Conservation (phyloP, 441 rosid genomes). For the Erysimum pusillum region DNA sequence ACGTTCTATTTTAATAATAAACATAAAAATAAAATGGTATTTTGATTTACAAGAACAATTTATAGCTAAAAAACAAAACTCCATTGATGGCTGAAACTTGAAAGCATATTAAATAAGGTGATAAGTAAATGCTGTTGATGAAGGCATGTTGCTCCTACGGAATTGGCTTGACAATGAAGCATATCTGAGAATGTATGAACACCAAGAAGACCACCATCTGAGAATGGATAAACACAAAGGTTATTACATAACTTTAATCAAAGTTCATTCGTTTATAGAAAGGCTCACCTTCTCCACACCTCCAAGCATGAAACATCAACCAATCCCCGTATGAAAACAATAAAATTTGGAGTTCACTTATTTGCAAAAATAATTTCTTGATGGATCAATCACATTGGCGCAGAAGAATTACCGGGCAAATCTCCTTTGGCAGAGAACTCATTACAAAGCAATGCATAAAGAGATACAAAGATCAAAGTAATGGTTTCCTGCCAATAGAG, state of each 20-base stretch:
- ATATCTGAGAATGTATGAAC: background rate
- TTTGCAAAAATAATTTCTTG: background rate
- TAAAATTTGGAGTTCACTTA: background rate
- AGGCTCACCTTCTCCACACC: slow-evolving; percentile 34
- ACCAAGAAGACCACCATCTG: slow-evolving; percentile 3
- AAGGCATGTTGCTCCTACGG: slow-evolving; percentile 8
- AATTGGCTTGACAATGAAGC: background rate
- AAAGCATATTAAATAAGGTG: background rate
- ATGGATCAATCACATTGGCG: slow-evolving; percentile 12
- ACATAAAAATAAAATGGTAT: background rate
- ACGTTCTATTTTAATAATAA: background rate
- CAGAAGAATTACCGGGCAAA: slow-evolving; percentile 68
- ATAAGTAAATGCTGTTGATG: slow-evolving; percentile 10
- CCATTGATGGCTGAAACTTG: background rate
- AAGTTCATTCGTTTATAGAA: background rate
- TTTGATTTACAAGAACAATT: background rate
- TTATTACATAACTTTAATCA: background rate
- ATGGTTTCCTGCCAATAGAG: slow-evolving; percentile 63
- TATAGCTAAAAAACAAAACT: background rate
- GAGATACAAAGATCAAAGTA: slow-evolving; percentile 22
- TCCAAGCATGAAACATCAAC: slow-evolving; percentile 2
- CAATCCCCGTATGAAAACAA: background rate
- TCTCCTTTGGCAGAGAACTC: slow-evolving; percentile 72
- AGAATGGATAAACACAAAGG: slow-evolving; percentile 11
- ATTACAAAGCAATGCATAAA: background rate